Percentiles rank a stretch among this genome's conserved stretches.
These are phyloP conservation scores for Cladobotryum protrusum DNA, from an alignment of 2,329 filamentous ascomycete species.

Conservation along the genomic window DNA sequence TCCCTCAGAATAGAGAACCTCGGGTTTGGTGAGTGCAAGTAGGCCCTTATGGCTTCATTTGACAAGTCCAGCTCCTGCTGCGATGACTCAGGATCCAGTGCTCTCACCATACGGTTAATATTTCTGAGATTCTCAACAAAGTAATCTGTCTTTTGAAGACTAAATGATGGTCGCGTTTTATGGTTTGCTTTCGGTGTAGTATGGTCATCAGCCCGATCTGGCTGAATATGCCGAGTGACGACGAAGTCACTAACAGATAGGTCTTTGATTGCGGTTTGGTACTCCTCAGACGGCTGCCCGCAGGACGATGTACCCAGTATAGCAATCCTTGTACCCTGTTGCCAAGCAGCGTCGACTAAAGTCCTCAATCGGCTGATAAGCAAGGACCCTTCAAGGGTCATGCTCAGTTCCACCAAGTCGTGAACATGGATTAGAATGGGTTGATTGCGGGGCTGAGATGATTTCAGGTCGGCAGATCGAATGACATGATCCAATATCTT, in stretches of 20 bases:
- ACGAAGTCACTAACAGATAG: conserved; percentile 37
- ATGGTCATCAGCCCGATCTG: conserved; percentile 19
- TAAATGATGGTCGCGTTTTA: conserved; percentile 5
- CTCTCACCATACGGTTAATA: conserved; percentile 39
- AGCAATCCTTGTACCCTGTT: conserved; percentile 63
- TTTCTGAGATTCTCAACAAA: conserved; percentile 42
- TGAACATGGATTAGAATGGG: conserved; percentile 70
- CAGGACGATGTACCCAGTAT: conserved; percentile 72
- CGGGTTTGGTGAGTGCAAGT: conserved; percentile 21
- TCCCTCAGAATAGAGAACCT: conserved; percentile 26
- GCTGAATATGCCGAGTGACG: conserved; percentile 30
- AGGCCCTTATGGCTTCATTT: conserved; percentile 19
- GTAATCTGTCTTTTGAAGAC: conserved; percentile 32
- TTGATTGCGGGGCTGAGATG: conserved; percentile 26
- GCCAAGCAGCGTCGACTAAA: conserved; percentile 65
- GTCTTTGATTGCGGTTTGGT: conserved; percentile 33
- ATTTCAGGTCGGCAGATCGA: conserved; percentile 36
- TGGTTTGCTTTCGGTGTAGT: conserved; percentile 1
- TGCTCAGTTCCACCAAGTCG: conserved; percentile 73
- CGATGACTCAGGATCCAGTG: conserved; percentile 24
- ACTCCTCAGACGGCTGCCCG: conserved; percentile 41
- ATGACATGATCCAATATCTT: conserved; percentile 53
- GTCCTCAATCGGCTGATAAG: conserved; percentile 66
- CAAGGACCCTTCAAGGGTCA: conserved; percentile 60
- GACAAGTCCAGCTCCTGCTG: conserved; percentile 13